phyloP scores from a whole-genome alignment of 2,329 filamentous ascomycete species.

The Trichoderma breve region DNA sequence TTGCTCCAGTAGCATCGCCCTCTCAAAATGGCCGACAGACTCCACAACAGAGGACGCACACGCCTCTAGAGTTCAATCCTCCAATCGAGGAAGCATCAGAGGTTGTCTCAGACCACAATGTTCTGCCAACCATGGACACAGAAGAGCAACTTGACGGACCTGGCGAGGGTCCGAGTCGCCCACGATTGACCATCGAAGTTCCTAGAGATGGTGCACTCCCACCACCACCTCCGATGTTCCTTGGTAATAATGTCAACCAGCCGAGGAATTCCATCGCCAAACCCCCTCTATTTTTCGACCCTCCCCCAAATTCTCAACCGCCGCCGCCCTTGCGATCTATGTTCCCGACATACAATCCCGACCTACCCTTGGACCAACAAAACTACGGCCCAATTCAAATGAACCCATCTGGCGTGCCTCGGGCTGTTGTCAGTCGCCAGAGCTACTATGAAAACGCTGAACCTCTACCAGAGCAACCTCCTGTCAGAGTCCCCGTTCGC shows the following conservation, averaged over 20 bases:
- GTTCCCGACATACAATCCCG: conserved; percentile 72
- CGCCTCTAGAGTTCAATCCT: conserved; percentile 36
- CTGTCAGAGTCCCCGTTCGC: conserved; percentile 32
- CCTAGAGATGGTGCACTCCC: conserved; percentile 52
- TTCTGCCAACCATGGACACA: not conserved
- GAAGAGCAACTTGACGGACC: conserved; percentile 18
- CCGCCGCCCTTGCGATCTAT: conserved; percentile 61
- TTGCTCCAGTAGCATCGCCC: conserved; percentile 26
- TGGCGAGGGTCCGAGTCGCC: conserved; percentile 3
- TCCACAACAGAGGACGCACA: conserved; percentile 33
- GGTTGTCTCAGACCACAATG: conserved; percentile 23
- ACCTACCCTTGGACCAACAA: conserved; percentile 64
- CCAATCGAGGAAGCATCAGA: conserved; percentile 23
- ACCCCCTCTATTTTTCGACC: conserved; percentile 41
- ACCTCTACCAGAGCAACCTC: conserved; percentile 17
- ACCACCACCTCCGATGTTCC: conserved; percentile 49
- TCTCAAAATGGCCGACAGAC: conserved; percentile 35
- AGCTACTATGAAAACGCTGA: conserved; percentile 47
- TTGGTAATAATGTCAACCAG: conserved; percentile 47
- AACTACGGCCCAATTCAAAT: conserved; percentile 67
- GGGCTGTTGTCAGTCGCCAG: conserved; percentile 62
- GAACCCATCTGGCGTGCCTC: conserved; percentile 62
- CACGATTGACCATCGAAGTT: conserved; percentile 42
- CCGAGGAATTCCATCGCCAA: conserved; percentile 60
- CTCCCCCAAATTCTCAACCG: conserved; percentile 31